Conservation (phyloP, 345 rosid genomes). For the Hibiscus mutabilis region DNA sequence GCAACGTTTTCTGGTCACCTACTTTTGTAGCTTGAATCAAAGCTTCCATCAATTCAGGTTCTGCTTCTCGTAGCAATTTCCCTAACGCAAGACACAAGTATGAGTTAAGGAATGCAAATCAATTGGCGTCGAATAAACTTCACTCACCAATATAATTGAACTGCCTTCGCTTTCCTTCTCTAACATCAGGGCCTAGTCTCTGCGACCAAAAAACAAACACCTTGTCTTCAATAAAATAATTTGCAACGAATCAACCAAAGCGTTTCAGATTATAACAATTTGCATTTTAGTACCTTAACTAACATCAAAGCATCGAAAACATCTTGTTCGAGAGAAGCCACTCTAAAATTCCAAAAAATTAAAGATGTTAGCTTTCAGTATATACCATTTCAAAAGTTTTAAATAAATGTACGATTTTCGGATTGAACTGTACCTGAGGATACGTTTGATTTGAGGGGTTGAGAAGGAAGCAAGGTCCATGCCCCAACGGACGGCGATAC, state of each 20-base stretch:
- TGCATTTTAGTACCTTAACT: constrained; percentile 47
- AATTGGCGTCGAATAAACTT: neutral
- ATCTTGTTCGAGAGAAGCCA: constrained; percentile 57
- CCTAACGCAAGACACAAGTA: constrained; percentile 29
- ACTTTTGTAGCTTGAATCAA: constrained; percentile 65
- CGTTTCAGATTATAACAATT: neutral
- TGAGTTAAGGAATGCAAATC: too few species aligned
- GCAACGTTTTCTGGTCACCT: constrained; percentile 54
- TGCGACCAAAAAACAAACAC: constrained; percentile 54
- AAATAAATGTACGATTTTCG: neutral
- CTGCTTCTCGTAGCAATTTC: constrained; percentile 66
- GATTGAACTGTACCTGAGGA: constrained; percentile 35
- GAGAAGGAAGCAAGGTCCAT: constrained; percentile 76
- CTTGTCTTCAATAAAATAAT: constrained; percentile 26
- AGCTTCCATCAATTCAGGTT: constrained; percentile 77
- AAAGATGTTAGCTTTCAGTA: neutral
- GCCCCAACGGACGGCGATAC: constrained; percentile 72
- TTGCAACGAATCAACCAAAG: neutral
- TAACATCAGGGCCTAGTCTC: constrained; percentile 70
- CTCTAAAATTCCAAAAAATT: constrained; percentile 26
- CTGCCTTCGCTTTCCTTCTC: constrained; percentile 85
- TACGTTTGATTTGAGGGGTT: constrained; percentile 52
- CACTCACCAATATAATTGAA: constrained; percentile 61
- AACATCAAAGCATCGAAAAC: constrained; percentile 72
- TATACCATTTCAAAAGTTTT: neutral